phyloP scores from a whole-genome alignment of 225 moss, liverwort and hornwort genomes.

The Pseudisothecium myosuroides region DNA sequence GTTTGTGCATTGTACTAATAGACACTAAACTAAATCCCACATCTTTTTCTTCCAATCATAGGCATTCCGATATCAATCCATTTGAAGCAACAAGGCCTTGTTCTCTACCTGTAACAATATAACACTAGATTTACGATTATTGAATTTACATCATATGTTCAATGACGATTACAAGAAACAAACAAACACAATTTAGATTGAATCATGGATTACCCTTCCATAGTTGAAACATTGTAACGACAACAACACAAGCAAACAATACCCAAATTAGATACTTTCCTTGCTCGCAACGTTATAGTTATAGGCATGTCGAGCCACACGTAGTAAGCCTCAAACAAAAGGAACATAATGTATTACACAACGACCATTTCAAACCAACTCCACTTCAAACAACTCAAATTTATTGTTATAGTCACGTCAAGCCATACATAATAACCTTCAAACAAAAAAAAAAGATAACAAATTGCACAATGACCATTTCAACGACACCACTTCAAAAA shows the following conservation, averaged over 20 bases:
- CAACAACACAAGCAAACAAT: not conserved
- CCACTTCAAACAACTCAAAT: not conserved
- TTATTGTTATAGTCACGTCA: no score
- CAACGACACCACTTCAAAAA: no score
- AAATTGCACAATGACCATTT: no score
- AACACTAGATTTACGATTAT: not conserved
- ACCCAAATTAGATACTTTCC: not conserved
- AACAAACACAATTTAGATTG: not conserved
- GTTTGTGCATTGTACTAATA: not conserved
- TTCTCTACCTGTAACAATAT: not conserved
- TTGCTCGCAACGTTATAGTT: not conserved
- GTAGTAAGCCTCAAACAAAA: not conserved
- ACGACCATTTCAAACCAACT: not conserved
- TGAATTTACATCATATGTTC: not conserved
- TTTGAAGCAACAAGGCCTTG: not conserved
- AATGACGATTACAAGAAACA: not conserved
- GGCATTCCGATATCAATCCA: rapidly evolving
- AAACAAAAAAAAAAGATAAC: no score
- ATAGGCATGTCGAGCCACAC: no score
- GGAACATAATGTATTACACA: not conserved
- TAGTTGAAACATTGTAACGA: not conserved
- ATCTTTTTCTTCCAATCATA: not conserved
- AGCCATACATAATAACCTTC: no score
- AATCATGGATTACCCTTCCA: not conserved
- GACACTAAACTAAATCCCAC: not conserved